These are phyloP conservation scores for Botryotinia narcissicola DNA, from an alignment of 2,329 filamentous ascomycete species.

Conservation along the genomic window DNA sequence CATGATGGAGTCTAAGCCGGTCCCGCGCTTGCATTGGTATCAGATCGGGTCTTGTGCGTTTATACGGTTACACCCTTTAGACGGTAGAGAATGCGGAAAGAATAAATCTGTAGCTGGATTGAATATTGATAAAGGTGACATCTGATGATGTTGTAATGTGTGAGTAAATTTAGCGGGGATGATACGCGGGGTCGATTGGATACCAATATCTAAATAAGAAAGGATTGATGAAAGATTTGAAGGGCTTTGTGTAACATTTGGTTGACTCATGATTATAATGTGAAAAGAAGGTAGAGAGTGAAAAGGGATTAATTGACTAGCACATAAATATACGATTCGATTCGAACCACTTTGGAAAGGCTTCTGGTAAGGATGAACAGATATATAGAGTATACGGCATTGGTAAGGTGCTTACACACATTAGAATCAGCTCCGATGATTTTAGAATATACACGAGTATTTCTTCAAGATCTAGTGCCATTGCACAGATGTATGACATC, in stretches of 20 bases:
- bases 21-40: background rate
- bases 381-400: background rate
- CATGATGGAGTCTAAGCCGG: constrained; percentile 12
- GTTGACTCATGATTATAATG: background rate
- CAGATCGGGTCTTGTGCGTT: background rate
- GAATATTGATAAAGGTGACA: background rate
- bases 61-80: background rate
- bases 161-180: background rate
- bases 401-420: background rate
- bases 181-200: background rate
- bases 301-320: background rate
- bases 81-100: background rate
- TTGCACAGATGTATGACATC: background rate
- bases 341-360: background rate
- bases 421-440: background rate
- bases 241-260: background rate
- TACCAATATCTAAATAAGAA: background rate
- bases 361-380: background rate
- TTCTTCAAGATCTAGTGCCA: background rate
- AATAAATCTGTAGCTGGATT: background rate
- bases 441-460: background rate
- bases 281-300: background rate
- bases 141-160: background rate
- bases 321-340: background rate
- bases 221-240: background rate